Percentiles rank a stretch among this genome's conserved stretches.
Evolutionary conservation across 441 rosid genomes (phyloP).

Genomic region (Jatropha multifida): DNA sequence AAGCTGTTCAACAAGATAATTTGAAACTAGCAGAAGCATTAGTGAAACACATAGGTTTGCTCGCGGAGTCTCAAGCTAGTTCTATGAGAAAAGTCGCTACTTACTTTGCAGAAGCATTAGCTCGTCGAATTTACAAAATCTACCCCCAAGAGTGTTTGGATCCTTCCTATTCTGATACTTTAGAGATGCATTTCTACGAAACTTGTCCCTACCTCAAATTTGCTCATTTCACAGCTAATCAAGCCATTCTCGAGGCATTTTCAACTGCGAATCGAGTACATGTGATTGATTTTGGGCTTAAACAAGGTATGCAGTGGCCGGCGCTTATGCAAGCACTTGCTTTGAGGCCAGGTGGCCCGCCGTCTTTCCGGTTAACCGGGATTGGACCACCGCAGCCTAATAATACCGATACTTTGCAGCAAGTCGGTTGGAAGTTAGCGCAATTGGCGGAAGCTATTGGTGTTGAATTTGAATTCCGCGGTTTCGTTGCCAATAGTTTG

Average conservation of each 20-base stretch:
- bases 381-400: slow-evolving; percentile 73
- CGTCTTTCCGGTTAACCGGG: slow-evolving; percentile 74
- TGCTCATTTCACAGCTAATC: slow-evolving; percentile 95
- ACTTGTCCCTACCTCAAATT: slow-evolving; percentile 84
- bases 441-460: slow-evolving; percentile 75
- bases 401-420: slow-evolving; percentile 60
- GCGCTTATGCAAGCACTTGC: slow-evolving; percentile 83
- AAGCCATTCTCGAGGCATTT: slow-evolving; percentile 89
- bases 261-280: slow-evolving; percentile 62
- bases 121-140: slow-evolving; percentile 69
- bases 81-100: slow-evolving; percentile 96
- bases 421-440: slow-evolving; percentile 80
- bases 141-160: slow-evolving; percentile 51
- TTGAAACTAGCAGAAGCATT: slow-evolving; percentile 64
- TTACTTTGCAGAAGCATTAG: slow-evolving; percentile 79
- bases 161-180: slow-evolving; percentile 56
- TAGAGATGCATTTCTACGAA: slow-evolving; percentile 94
- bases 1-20: slow-evolving; percentile 68
- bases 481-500: slow-evolving; percentile 67
- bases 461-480: slow-evolving; percentile 78
- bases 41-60: slow-evolving; percentile 59
- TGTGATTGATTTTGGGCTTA: slow-evolving; percentile 77
- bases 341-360: slow-evolving; percentile 84
- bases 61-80: slow-evolving; percentile 73
- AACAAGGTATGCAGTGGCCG: slow-evolving; percentile 92